These are phyloP conservation scores for Rhynchosporium secalis DNA, from an alignment of 2,329 filamentous ascomycete genomes.

Conservation along the genomic window DNA sequence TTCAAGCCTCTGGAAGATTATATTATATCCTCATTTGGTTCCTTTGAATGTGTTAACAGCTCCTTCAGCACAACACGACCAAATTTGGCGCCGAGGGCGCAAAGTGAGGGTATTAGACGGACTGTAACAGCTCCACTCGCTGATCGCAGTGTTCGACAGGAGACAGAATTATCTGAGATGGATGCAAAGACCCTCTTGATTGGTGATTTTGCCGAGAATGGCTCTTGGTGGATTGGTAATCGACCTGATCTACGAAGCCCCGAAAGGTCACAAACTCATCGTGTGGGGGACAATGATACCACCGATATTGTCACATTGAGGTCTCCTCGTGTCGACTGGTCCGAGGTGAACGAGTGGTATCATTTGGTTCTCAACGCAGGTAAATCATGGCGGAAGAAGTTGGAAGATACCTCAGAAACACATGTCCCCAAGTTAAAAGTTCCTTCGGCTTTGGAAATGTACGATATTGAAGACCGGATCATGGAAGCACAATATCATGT, in stretches of 20 bases:
- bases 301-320: slow-evolving; percentile 52
- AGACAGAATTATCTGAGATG: slow-evolving; percentile 54
- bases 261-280: slow-evolving; percentile 40
- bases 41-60: slow-evolving; percentile 70
- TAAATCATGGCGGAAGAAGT: slow-evolving; percentile 61
- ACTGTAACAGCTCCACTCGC: slow-evolving; percentile 30
- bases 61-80: slow-evolving; percentile 65
- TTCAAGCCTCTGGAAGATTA: slow-evolving; percentile 81
- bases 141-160: slow-evolving; percentile 39
- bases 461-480: slow-evolving; percentile 53
- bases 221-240: slow-evolving; percentile 76
- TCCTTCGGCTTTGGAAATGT: slow-evolving; percentile 34
- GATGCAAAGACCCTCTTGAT: slow-evolving; percentile 75
- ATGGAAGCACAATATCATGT: slow-evolving; percentile 66
- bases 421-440: slow-evolving; percentile 26
- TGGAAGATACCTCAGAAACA: slow-evolving; percentile 48
- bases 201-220: slow-evolving; percentile 78
- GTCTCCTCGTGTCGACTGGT: slow-evolving; percentile 75
- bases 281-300: slow-evolving; percentile 23
- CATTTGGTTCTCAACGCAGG: slow-evolving; percentile 66
- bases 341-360: slow-evolving; percentile 72
- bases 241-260: slow-evolving; percentile 43
- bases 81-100: slow-evolving; percentile 33
- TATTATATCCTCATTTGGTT: slow-evolving; percentile 66
- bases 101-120: slow-evolving; percentile 34